Conservation (phyloP, 495 filamentous ascomycete genomes). For the Neohortaea acidophila region DNA sequence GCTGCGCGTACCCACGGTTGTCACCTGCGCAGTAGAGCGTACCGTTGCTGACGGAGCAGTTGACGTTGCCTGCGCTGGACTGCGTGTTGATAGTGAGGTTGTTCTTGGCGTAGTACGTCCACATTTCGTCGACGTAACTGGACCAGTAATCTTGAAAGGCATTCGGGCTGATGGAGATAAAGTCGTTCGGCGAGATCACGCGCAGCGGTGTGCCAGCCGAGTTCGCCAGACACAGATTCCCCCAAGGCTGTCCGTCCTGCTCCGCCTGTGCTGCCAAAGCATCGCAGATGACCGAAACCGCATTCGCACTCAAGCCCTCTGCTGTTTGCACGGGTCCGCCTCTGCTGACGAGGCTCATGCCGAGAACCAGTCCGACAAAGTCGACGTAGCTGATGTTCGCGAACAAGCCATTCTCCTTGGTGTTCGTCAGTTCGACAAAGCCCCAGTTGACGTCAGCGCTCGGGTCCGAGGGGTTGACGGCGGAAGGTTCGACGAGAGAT, state of each 20-base stretch:
- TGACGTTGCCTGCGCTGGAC: conserved; percentile 24
- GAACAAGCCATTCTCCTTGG: conserved; percentile 24
- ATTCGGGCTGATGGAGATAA: conserved; percentile 19
- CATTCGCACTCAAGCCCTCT: conserved; percentile 22
- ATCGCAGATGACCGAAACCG: conserved; percentile 27
- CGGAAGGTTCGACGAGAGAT: conserved; percentile 30
- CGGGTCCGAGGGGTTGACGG: conserved; percentile 30
- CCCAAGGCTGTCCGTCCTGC: conserved; percentile 29
- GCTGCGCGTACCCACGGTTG: conserved; percentile 30
- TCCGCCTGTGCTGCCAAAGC: conserved; percentile 24
- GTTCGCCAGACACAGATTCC: conserved; percentile 24
- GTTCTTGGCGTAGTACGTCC: conserved; percentile 25
- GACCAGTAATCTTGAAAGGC: conserved; percentile 27
- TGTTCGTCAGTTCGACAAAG: conserved; percentile 34
- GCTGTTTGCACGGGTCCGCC: conserved; percentile 24
- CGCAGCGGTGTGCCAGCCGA: conserved; percentile 26
- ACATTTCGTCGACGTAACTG: conserved; percentile 30
- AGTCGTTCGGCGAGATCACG: conserved; percentile 28
- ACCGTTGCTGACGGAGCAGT: conserved; percentile 25
- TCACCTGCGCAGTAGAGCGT: conserved; percentile 26
- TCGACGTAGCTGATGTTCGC: conserved; percentile 36
- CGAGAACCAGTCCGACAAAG: conserved; percentile 32
- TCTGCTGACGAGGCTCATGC: conserved; percentile 26
- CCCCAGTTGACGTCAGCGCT: conserved; percentile 32
- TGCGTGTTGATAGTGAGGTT: conserved; percentile 31